phyloP scores from a whole-genome alignment of 75 land plant genomes.

The Pinus taeda region DNA sequence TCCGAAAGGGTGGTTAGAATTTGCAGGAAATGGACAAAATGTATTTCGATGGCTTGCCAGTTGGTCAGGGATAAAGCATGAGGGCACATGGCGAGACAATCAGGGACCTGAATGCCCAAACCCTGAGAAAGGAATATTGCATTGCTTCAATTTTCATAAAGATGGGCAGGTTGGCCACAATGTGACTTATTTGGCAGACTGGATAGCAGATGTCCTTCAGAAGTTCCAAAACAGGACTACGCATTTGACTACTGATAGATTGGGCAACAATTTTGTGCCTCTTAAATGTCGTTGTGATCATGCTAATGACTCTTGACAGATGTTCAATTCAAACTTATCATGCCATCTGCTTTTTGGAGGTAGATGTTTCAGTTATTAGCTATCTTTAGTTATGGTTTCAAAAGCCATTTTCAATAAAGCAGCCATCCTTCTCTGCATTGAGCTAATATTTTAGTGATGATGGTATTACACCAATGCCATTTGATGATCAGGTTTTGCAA shows the following conservation, averaged over 20 bases:
- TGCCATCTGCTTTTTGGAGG: no score
- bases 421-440: no score
- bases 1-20: constrained; percentile 81
- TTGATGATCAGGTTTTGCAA: no score
- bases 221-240: constrained; percentile 1
- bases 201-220: constrained; percentile 23
- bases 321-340: neutral
- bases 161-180: constrained; percentile 35
- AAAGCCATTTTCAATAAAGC: no score
- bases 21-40: constrained; percentile 71
- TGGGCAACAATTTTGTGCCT: neutral
- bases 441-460: no score
- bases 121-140: constrained; percentile 15
- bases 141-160: constrained; percentile 49
- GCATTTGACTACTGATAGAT: neutral
- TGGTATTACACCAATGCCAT: no score
- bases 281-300: neutral
- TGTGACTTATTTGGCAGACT: constrained; percentile 24
- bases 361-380: no score
- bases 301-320: neutral
- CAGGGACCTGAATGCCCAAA: constrained; percentile 50
- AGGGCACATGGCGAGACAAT: constrained; percentile 72
- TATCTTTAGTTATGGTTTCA: no score
- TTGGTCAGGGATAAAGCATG: constrained; percentile 63
- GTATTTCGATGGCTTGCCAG: constrained; percentile 62